phyloP scores from a whole-genome alignment of 768 basidiomycete species.

The Amanita pseudoporphyria region DNA sequence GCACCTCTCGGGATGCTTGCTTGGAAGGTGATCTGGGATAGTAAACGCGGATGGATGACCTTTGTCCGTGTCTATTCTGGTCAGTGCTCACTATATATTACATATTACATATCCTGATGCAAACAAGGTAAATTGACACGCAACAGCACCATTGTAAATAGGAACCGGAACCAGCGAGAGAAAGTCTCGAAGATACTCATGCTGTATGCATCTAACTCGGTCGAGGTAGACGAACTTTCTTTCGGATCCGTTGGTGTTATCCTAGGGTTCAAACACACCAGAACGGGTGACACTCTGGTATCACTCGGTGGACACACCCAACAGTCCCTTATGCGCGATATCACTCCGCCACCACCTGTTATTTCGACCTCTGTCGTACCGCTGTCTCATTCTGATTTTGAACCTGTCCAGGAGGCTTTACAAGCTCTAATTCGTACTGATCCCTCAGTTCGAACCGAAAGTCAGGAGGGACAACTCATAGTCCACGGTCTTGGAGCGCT shows the following conservation, averaged over 20 bases:
- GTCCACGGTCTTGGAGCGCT: slow-evolving; percentile 79
- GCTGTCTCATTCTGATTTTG: slow-evolving; percentile 67
- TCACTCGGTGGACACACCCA: slow-evolving; percentile 34
- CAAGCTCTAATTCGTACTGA: slow-evolving; percentile 72
- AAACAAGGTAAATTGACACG: slow-evolving; percentile 56
- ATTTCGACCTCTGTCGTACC: slow-evolving; percentile 81
- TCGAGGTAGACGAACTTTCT: slow-evolving; percentile 73
- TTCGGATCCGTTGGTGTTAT: slow-evolving; percentile 82
- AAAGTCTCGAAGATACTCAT: slow-evolving; percentile 66
- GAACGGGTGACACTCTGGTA: slow-evolving; percentile 81
- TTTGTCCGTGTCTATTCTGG: slow-evolving; percentile 87
- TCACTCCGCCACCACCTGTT: slow-evolving; percentile 71
- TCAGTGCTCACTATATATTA: slow-evolving; percentile 20
- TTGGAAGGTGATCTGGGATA: slow-evolving; percentile 89
- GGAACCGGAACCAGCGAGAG: slow-evolving; percentile 60
- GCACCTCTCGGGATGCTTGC: slow-evolving; percentile 57
- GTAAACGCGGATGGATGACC: slow-evolving; percentile 82
- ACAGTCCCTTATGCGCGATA: slow-evolving; percentile 43
- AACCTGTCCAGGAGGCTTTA: slow-evolving; percentile 70
- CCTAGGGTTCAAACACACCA: slow-evolving; percentile 72
- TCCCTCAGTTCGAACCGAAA: slow-evolving; percentile 76
- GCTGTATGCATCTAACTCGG: slow-evolving; percentile 64
- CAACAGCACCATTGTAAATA: slow-evolving; percentile 53
- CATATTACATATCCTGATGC: slow-evolving; percentile 3
- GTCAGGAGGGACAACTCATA: slow-evolving; percentile 75